A percentile compares a stretch with the other conserved stretches of the same genome.
These are phyloP conservation scores for Serendipita indica DNA, from an alignment of 768 basidiomycete species.

Conservation along the genomic window DNA sequence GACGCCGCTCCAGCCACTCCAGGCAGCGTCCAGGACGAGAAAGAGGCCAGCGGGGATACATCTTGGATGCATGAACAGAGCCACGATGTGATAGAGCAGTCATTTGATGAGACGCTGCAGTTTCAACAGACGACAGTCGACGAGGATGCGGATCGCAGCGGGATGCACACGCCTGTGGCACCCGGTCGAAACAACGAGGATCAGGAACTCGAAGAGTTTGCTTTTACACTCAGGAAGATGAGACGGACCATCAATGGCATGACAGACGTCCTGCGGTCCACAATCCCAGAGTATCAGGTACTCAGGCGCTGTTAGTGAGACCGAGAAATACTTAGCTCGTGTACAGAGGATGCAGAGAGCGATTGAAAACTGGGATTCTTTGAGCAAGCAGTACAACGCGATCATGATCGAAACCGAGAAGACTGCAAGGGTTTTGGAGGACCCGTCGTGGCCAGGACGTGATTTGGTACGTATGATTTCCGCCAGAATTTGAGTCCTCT, in stretches of 20 bases:
- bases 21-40: not conserved
- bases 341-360: not conserved
- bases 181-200: not conserved
- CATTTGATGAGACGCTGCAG: not conserved
- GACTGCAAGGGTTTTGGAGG: not conserved
- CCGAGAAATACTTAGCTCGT: not conserved
- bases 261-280: not conserved
- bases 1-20: not conserved
- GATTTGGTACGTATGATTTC: not conserved
- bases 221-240: not conserved
- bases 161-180: not conserved
- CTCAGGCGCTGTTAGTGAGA: not conserved
- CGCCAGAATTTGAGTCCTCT: not conserved
- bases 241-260: not conserved
- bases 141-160: not conserved
- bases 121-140: not conserved
- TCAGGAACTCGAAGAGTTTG: not conserved
- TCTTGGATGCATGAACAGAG: not conserved
- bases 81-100: not conserved
- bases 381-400: not conserved
- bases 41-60: not conserved
- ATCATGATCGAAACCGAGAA: slow-evolving; percentile 1
- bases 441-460: not conserved
- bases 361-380: not conserved
- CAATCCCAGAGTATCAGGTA: not conserved